These are phyloP conservation scores for Staphylotrichum tortipilum DNA, from an alignment of 495 filamentous ascomycete genomes.

Conservation along the genomic window DNA sequence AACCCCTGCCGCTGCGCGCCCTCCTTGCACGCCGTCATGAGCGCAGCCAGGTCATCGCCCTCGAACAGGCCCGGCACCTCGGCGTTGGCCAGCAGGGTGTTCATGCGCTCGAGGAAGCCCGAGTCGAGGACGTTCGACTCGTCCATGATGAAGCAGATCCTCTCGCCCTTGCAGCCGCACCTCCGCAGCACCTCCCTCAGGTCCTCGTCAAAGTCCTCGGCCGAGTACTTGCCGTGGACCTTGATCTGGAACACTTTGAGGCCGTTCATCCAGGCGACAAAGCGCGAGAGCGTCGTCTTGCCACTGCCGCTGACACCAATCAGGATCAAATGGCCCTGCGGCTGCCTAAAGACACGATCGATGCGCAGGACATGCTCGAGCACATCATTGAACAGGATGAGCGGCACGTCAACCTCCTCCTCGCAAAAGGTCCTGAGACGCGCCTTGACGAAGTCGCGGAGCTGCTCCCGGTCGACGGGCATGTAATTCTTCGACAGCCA, in stretches of 20 bases:
- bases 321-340: constrained; percentile 94
- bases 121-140: constrained; percentile 98
- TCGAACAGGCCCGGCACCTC: constrained; percentile 98
- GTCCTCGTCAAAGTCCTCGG: constrained; percentile 98
- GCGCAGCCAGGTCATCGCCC: constrained; percentile 86
- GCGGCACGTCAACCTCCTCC: constrained; percentile 95
- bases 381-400: constrained; percentile 97
- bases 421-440: constrained; percentile 97
- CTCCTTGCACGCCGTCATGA: constrained; percentile 98
- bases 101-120: constrained; percentile 98
- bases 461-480: constrained; percentile 84
- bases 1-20: constrained; percentile 93
- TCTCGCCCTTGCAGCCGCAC: constrained; percentile 95
- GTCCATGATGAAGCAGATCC: constrained; percentile 99
- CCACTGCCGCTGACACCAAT: constrained; percentile 97
- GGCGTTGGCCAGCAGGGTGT: constrained; percentile 93
- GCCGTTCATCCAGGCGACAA: constrained; percentile 99
- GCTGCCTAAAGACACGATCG: constrained; percentile 95
- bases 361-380: constrained; percentile 96
- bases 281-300: constrained; percentile 95
- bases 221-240: constrained; percentile 96
- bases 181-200: constrained; percentile 85
- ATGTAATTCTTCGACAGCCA: constrained; percentile 99
- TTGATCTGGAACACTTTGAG: constrained; percentile 99
- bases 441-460: constrained; percentile 95